Evolutionary conservation across 768 basidiomycete species (phyloP).

Genomic region (Pleurotus cornucopiae): DNA sequence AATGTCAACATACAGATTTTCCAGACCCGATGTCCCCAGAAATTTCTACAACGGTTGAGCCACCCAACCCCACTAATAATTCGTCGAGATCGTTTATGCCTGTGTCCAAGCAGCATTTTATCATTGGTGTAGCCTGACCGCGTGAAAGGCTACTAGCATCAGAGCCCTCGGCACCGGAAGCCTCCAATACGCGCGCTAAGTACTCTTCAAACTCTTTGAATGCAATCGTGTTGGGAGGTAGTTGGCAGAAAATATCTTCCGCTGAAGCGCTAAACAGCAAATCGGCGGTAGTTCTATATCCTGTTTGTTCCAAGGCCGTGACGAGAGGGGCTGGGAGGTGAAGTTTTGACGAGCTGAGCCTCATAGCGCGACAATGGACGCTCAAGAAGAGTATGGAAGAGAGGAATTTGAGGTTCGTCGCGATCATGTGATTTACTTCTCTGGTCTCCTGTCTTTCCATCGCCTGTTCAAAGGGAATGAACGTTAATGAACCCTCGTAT

Average conservation of each 20-base stretch:
- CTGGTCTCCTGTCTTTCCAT: too few species aligned
- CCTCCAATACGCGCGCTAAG: conserved; percentile 34
- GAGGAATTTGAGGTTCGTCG: too few species aligned
- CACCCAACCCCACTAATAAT: conserved; percentile 46
- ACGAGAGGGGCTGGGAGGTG: conserved; percentile 40
- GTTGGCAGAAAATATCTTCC: conserved; percentile 43
- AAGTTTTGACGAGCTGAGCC: conserved; percentile 32
- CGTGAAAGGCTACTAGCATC: conserved; percentile 27
- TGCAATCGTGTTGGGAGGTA: conserved; percentile 46
- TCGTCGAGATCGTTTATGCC: conserved; percentile 49
- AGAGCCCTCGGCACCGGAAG: conserved; percentile 39
- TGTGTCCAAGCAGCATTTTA: conserved; percentile 19
- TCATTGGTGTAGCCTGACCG: conserved; percentile 13
- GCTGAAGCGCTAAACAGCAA: conserved; percentile 47
- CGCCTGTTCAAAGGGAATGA: too few species aligned
- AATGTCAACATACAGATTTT: conserved; percentile 52
- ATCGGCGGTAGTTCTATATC: conserved; percentile 54
- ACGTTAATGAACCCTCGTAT: too few species aligned
- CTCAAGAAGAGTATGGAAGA: too few species aligned
- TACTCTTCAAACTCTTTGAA: conserved; percentile 43
- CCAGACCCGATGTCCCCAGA: conserved; percentile 64
- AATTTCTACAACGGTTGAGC: conserved; percentile 57
- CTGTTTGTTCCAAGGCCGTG: conserved; percentile 39
- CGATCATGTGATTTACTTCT: too few species aligned
- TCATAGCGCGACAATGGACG: conserved; percentile 25